Evolutionary conservation across 352 stramenopile genomes (phyloP).

Genomic region (Globisporangium uncinulatum): DNA sequence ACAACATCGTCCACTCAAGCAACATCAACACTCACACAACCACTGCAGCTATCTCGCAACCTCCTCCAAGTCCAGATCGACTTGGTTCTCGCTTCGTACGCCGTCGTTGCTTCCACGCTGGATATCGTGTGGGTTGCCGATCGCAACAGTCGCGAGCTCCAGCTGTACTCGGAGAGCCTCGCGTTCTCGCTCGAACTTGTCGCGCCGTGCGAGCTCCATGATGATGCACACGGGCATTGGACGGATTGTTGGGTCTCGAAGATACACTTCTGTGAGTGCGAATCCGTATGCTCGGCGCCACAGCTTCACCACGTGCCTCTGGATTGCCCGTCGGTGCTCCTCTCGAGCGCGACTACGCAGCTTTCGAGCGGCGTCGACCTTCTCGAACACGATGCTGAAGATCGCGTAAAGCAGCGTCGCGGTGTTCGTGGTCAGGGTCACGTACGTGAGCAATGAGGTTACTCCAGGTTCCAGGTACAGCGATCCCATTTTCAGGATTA

Average conservation of each 20-base stretch:
- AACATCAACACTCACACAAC: too few relatives aligned
- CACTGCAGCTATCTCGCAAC: background rate
- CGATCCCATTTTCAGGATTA: constrained; percentile 64
- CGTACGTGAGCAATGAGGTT: constrained; percentile 40
- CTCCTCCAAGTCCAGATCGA: constrained; percentile 3
- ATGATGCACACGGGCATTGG: constrained; percentile 56
- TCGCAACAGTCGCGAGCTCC: constrained; percentile 23
- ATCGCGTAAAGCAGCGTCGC: constrained; percentile 42
- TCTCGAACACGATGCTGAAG: constrained; percentile 57
- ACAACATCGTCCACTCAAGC: background rate
- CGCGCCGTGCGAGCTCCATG: constrained; percentile 48
- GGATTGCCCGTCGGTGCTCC: constrained; percentile 41
- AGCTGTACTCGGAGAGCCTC: constrained; percentile 35
- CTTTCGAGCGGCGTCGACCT: constrained; percentile 24
- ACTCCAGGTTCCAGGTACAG: constrained; percentile 39
- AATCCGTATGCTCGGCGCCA: constrained; percentile 55
- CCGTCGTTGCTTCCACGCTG: background rate
- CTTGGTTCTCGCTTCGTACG: constrained; percentile 4
- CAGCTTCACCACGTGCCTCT: constrained; percentile 37
- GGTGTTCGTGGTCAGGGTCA: constrained; percentile 46
- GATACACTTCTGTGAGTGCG: constrained; percentile 51
- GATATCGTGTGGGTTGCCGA: background rate
- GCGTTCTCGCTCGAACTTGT: constrained; percentile 24
- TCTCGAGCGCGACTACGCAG: constrained; percentile 27
- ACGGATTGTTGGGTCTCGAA: constrained; percentile 32